phyloP scores from a whole-genome alignment of 164 flowering plant genomes.

The Dillenia suffruticosa region DNA sequence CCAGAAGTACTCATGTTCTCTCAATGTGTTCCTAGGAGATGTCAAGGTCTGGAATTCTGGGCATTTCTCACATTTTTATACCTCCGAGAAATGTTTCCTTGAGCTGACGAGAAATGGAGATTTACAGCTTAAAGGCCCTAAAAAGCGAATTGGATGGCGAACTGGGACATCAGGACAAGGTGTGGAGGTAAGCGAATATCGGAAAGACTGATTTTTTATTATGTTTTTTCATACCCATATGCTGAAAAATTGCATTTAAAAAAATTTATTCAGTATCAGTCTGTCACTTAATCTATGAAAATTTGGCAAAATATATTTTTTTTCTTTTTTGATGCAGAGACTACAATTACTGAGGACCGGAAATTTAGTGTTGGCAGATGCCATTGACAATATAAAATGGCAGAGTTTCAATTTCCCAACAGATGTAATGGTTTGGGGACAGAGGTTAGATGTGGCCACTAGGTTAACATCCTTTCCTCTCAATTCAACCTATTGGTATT shows the following conservation, averaged over 20 bases:
- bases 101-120: conserved; percentile 59
- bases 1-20: conserved; percentile 49
- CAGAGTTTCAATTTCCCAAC: conserved; percentile 89
- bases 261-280: neutral
- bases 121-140: conserved; percentile 45
- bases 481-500: conserved; percentile 40
- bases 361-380: conserved; percentile 58
- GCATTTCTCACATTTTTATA: conserved; percentile 48
- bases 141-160: conserved; percentile 58
- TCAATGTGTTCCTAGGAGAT: conserved; percentile 68
- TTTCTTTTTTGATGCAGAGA: conserved; percentile 44
- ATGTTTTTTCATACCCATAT: neutral
- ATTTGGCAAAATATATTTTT: neutral
- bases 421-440: conserved; percentile 68
- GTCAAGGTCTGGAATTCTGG: conserved; percentile 78
- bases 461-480: conserved; percentile 47
- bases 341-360: conserved; percentile 52
- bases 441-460: conserved; percentile 49
- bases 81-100: conserved; percentile 43
- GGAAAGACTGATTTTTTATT: neutral
- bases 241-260: neutral
- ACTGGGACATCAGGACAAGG: conserved; percentile 77
- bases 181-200: conserved; percentile 56
- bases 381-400: conserved; percentile 52
- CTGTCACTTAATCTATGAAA: neutral